Conservation (phyloP, 108 stramenopile species). For the Craspedostauros australis region DNA sequence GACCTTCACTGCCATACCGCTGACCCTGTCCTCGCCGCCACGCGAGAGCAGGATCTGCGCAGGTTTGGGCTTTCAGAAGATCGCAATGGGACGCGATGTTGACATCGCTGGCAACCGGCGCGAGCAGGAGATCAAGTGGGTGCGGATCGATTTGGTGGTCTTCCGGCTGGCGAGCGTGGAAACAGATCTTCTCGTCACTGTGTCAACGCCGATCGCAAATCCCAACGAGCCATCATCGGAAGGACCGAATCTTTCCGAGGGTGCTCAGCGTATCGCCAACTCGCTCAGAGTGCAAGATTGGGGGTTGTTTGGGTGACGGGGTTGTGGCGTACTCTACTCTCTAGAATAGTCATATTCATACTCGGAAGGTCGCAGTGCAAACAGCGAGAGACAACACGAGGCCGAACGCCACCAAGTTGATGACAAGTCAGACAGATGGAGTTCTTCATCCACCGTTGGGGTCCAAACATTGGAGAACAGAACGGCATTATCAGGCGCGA, state of each 20-base stretch:
- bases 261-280: too few species aligned
- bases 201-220: constrained; percentile 32
- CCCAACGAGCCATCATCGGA: constrained; percentile 14
- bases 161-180: constrained; percentile 44
- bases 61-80: constrained; percentile 25
- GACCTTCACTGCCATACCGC: not conserved
- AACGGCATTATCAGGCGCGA: too few species aligned
- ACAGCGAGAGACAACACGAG: too few species aligned
- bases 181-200: constrained; percentile 63
- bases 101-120: constrained; percentile 13
- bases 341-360: too few species aligned
- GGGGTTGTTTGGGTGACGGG: constrained; percentile 32
- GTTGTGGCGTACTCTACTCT: too few species aligned
- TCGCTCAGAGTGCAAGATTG: constrained; percentile 48
- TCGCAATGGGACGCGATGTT: constrained; percentile 21
- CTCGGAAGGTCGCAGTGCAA: too few species aligned
- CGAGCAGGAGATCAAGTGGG: constrained; percentile 22
- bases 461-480: too few species aligned
- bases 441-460: too few species aligned
- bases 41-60: constrained; percentile 7
- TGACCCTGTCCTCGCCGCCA: too few species aligned
- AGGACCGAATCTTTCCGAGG: constrained; percentile 14
- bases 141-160: constrained; percentile 42
- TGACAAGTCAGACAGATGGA: too few species aligned
- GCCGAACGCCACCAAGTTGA: too few species aligned